Evolutionary conservation across 139 green algal genomes (phyloP), one percentile per base, ranked within the genome.

Genomic region (Nannochloris sp.): DNA sequence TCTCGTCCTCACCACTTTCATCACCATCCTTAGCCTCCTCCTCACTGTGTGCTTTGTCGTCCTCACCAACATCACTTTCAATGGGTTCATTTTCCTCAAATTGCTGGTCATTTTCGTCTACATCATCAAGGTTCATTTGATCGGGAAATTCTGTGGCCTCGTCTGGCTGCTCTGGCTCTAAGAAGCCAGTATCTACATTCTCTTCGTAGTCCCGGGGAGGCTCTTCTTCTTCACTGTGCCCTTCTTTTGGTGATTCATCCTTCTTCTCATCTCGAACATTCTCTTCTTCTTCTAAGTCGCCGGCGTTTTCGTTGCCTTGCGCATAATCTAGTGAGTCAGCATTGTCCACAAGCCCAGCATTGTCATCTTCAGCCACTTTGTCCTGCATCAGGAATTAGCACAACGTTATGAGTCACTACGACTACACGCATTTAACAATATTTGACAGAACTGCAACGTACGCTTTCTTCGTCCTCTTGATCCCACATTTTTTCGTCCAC

Each of bases 401-500:
- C 61, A 63, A 64, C 49, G 6, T 53, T 53, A 5, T 53, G 16
- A 59, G 31, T 6, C 45, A 55, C 23, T 31, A 59, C 25, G 63
- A 45, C 28, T 73, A 50, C 63, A 65, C 59, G 51, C 6, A 9
- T 51, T 28, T 51, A 51, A 36, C 17, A 56, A 62, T 2, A 53
- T 30, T 6, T 53, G 20, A 53, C 17, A 53, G 12, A 10, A 53
- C 9, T 20, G 5, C 16, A 8, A 14, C 46, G 46, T 53, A 53
- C 68, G 28, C 77, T 59, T 31, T 85, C 44, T 25, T 71, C 56
- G 40, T 85, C 69, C 28, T 88, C 80, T 6, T 93, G 78, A 31
- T 84, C 74, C 91, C 92, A 97, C 66, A 97, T 61, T 56, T 74
- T 72, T 82, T 97, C 92, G 68, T 98, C 92, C 36, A 97, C 91